phyloP scores from a whole-genome alignment of 1,139 yeast genomes.

The Kodamaea plutei region DNA sequence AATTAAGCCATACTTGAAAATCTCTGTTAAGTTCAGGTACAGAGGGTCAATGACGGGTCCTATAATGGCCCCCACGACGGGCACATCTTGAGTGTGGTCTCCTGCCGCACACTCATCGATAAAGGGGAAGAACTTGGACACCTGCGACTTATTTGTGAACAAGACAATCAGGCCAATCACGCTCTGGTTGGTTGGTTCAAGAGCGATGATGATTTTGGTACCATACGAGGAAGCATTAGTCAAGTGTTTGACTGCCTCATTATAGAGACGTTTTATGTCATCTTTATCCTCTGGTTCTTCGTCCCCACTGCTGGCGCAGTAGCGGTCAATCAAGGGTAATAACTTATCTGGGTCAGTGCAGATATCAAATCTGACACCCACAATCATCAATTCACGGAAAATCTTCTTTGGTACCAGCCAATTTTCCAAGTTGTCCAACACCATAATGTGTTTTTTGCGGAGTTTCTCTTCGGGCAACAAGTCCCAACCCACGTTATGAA shows the following conservation, averaged over 20 bases:
- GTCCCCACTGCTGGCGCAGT: slow-evolving; percentile 7
- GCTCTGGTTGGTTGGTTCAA: slow-evolving; percentile 51
- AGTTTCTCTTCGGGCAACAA: slow-evolving; percentile 12
- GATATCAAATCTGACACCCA: slow-evolving; percentile 56
- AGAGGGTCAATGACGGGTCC: slow-evolving; percentile 56
- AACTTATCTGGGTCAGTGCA: slow-evolving; percentile 42
- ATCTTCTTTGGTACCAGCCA: slow-evolving; percentile 58
- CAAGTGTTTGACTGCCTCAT: slow-evolving; percentile 19
- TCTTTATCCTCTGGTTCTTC: slow-evolving; percentile 13
- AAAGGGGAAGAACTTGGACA: slow-evolving; percentile 53
- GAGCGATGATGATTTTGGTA: slow-evolving; percentile 50
- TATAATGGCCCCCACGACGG: slow-evolving; percentile 50
- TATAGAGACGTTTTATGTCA: slow-evolving; percentile 16
- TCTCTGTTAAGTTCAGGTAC: slow-evolving; percentile 52
- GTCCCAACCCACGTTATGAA: slow-evolving; percentile 41
- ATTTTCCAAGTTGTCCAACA: slow-evolving; percentile 30
- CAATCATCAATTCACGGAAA: slow-evolving; percentile 54
- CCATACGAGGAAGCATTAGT: slow-evolving; percentile 21
- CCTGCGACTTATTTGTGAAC: slow-evolving; percentile 45
- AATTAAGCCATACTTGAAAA: slow-evolving; percentile 54
- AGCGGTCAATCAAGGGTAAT: slow-evolving; percentile 29
- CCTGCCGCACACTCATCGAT: slow-evolving; percentile 30
- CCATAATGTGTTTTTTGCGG: slow-evolving; percentile 32
- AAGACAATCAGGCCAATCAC: slow-evolving; percentile 54
- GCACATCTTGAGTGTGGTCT: slow-evolving; percentile 4